These are phyloP conservation scores for Diaporthe sp. DNA, from an alignment of 2,329 filamentous ascomycete species.

Conservation along the genomic window DNA sequence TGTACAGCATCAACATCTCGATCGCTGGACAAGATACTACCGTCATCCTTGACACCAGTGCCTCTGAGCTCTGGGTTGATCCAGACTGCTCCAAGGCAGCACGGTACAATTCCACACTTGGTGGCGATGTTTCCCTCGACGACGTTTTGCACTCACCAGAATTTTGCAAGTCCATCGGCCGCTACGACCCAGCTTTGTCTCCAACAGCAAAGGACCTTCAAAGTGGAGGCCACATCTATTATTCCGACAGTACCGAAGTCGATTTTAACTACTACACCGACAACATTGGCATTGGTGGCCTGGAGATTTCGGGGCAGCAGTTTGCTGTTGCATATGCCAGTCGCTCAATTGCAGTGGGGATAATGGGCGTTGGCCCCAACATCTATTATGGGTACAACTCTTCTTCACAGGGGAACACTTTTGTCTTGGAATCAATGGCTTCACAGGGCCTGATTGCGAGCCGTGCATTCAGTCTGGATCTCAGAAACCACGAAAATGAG, in stretches of 20 bases:
- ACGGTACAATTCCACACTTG: background rate
- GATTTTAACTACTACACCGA: background rate
- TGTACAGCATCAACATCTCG: constrained; percentile 23
- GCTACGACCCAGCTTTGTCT: constrained; percentile 23
- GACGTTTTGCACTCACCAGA: constrained; percentile 3
- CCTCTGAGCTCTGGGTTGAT: constrained; percentile 42
- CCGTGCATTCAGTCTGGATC: constrained; percentile 31
- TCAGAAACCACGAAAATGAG: constrained; percentile 1
- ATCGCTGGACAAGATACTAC: constrained; percentile 41
- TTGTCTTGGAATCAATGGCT: constrained; percentile 21
- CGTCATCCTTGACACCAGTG: constrained; percentile 43
- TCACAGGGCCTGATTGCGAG: constrained; percentile 33
- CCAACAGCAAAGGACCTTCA: constrained; percentile 5
- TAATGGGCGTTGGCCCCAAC: constrained; percentile 25
- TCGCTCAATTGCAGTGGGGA: background rate
- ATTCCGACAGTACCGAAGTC: background rate
- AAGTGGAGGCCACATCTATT: background rate
- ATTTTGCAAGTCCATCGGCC: constrained; percentile 14
- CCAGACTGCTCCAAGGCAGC: constrained; percentile 31
- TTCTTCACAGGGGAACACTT: constrained; percentile 6
- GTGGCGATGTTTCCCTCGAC: too few relatives aligned
- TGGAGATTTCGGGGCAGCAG: constrained; percentile 18
- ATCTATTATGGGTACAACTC: background rate
- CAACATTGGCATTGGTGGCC: constrained; percentile 22
- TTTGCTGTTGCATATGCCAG: constrained; percentile 25